Percentiles rank a stretch among this genome's conserved stretches.
phyloP scores from a whole-genome alignment of 1,139 yeast genomes.

The Waltiozyma sp. region DNA sequence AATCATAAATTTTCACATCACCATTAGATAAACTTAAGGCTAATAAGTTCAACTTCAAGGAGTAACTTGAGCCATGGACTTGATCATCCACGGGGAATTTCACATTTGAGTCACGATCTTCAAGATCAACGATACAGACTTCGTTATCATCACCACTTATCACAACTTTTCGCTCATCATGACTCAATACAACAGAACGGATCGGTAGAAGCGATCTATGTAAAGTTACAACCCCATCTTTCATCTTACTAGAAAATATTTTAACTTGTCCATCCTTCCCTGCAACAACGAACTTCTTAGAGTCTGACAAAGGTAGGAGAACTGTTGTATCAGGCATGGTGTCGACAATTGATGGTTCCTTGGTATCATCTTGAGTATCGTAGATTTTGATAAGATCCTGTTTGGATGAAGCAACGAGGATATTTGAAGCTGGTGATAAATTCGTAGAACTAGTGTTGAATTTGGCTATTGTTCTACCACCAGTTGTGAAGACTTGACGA shows the following conservation, averaged over 20 bases:
- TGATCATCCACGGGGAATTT: constrained; percentile 40
- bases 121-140: constrained; percentile 42
- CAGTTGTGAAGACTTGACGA: constrained; percentile 11
- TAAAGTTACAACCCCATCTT: constrained; percentile 44
- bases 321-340: background rate
- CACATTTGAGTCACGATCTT: constrained; percentile 24
- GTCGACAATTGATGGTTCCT: background rate
- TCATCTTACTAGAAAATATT: constrained; percentile 30
- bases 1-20: constrained; percentile 49
- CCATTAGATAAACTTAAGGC: constrained; percentile 64
- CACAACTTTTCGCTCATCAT: constrained; percentile 58
- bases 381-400: background rate
- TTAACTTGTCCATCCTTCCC: constrained; percentile 42
- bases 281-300: constrained; percentile 34
- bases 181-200: constrained; percentile 54
- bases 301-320: constrained; percentile 1
- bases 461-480: constrained; percentile 27
- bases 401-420: background rate
- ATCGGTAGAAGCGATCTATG: constrained; percentile 48
- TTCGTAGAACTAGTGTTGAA: constrained; percentile 19
- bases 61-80: constrained; percentile 51
- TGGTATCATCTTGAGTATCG: background rate
- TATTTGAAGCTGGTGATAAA: background rate
- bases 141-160: constrained; percentile 73
- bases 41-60: constrained; percentile 45